A percentile compares a stretch with the other conserved stretches of the same genome.
phyloP scores from a whole-genome alignment of 2,329 filamentous ascomycete genomes.

The Leptodontidium sp. region DNA sequence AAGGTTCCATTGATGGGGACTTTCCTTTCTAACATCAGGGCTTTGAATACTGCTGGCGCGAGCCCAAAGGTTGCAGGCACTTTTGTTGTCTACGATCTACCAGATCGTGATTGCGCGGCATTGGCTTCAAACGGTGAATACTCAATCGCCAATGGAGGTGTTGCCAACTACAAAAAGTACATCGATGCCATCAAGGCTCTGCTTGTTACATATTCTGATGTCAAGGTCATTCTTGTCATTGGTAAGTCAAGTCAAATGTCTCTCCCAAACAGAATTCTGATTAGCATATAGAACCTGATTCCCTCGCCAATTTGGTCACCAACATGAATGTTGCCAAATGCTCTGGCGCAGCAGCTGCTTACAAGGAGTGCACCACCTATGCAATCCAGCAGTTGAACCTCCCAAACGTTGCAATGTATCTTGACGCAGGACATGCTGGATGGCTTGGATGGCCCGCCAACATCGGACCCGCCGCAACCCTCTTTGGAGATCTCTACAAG shows the following conservation, averaged over 20 bases:
- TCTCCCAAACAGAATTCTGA: slow-evolving; percentile 22
- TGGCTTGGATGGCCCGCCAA: slow-evolving; percentile 72
- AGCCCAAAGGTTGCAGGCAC: slow-evolving; percentile 55
- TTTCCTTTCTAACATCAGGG: slow-evolving; percentile 56
- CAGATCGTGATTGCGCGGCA: slow-evolving; percentile 70
- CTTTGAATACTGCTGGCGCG: slow-evolving; percentile 57
- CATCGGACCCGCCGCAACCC: slow-evolving; percentile 57
- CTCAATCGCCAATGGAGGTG: slow-evolving; percentile 57
- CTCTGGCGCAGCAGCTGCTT: slow-evolving; percentile 59
- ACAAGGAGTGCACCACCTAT: slow-evolving; percentile 63
- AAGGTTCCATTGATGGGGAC: slow-evolving; percentile 58
- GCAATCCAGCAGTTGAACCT: slow-evolving; percentile 64
- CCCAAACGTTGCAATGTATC: slow-evolving; percentile 68
- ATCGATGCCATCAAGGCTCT: slow-evolving; percentile 62
- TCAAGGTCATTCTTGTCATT: slow-evolving; percentile 56
- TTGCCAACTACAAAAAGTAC: slow-evolving; percentile 60
- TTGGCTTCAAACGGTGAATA: slow-evolving; percentile 70
- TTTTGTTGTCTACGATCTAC: slow-evolving; percentile 70
- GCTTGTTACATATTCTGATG: slow-evolving; percentile 62
- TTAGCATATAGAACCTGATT: slow-evolving; percentile 61
- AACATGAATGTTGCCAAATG: slow-evolving; percentile 64
- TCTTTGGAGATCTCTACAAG: slow-evolving; percentile 57
- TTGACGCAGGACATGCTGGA: slow-evolving; percentile 70
- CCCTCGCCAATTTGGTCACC: slow-evolving; percentile 68
- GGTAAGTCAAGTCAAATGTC: slow-evolving; percentile 46